Evolutionary conservation across 192 early-diverging fungal species (phyloP), one percentile per base, ranked within the genome.

Genomic region (Backusella circina): DNA sequence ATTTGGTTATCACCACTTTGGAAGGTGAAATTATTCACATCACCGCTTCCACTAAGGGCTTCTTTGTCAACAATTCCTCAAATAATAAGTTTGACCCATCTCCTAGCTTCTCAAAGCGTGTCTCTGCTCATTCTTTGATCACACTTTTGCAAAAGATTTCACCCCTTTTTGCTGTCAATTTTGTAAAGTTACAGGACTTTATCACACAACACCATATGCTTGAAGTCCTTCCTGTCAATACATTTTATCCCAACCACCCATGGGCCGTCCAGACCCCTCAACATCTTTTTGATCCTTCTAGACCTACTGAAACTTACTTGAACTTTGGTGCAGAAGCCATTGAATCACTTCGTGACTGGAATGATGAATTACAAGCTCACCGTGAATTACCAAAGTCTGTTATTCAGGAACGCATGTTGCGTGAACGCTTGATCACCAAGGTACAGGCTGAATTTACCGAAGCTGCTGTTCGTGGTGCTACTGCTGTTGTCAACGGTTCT

Each of bases 351-450:
- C 93, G 95, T 65, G 97, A 98, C 78, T 99, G 97, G 97, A 98
- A 99, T 82, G 97, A 99, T 73, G 97, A 99, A 80, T 79, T 97
- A 31, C 95, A 97, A 84, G 88, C 90, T 15, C 92, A 94, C 37
- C 90, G 94, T 37, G 95, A 96, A 74, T 86, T 98, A 73, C 95
- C 96, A 3, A 84, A 89, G 18, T 69, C 65, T 39, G 92, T 87
- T 54, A 82, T 94, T 8, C 93, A 91, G 71, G 96, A 99, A 77
- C 89, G 92, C 8, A 93, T 98, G 6, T 77, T 92, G 79, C 91
- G 96, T 51, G 95, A 98, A 76, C 89, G 93, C 39, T 87, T 93
- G 67, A 75, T 98, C 61, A 90, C 90, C 87, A 93, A 93, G 77
- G 88, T 90, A 69, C 91, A 97, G 79, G 86, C 92, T 13, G 97